phyloP scores from a whole-genome alignment of 768 basidiomycete genomes.

The Holtermanniella nyarrowii region DNA sequence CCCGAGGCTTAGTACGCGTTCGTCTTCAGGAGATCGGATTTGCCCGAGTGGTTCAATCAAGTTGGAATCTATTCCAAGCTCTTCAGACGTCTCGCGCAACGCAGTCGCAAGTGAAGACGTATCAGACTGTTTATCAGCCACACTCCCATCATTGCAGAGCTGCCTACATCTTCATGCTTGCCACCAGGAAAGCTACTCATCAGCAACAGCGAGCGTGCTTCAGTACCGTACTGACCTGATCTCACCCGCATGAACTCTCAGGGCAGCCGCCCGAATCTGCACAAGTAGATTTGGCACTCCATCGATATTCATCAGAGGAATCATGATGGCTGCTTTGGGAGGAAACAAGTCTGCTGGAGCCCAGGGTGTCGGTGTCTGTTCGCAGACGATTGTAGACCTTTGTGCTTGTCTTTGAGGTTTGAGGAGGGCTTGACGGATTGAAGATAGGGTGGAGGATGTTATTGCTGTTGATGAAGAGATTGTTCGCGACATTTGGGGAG shows the following conservation, averaged over 20 bases:
- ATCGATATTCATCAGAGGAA: slow-evolving; percentile 31
- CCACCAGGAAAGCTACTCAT: slow-evolving; percentile 39
- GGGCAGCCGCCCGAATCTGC: slow-evolving; percentile 21
- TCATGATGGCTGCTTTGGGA: slow-evolving; percentile 32
- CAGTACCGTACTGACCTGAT: slow-evolving; percentile 23
- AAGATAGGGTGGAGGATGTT: too few species aligned
- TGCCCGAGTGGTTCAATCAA: slow-evolving; percentile 10
- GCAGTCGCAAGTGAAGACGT: slow-evolving; percentile 2
- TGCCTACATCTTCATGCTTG: slow-evolving; percentile 28
- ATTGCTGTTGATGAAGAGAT: too few species aligned
- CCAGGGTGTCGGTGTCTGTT: neutral
- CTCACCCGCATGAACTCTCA: slow-evolving; percentile 38
- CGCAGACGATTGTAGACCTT: slow-evolving; percentile 7
- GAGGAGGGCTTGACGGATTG: too few species aligned
- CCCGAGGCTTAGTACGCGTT: neutral
- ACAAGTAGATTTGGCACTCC: slow-evolving; percentile 26
- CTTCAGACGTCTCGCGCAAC: slow-evolving; percentile 11
- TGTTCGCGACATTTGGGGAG: too few species aligned
- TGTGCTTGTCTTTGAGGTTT: too few species aligned
- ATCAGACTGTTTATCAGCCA: neutral
- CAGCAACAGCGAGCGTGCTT: slow-evolving; percentile 1
- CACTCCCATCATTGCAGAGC: neutral
- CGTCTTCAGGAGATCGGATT: neutral
- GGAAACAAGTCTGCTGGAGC: neutral
- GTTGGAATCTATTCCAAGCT: slow-evolving; percentile 6